Percentiles rank a stretch among this genome's conserved stretches.
phyloP scores from a whole-genome alignment of 768 basidiomycete species.

The Lactarius sanguifluus region DNA sequence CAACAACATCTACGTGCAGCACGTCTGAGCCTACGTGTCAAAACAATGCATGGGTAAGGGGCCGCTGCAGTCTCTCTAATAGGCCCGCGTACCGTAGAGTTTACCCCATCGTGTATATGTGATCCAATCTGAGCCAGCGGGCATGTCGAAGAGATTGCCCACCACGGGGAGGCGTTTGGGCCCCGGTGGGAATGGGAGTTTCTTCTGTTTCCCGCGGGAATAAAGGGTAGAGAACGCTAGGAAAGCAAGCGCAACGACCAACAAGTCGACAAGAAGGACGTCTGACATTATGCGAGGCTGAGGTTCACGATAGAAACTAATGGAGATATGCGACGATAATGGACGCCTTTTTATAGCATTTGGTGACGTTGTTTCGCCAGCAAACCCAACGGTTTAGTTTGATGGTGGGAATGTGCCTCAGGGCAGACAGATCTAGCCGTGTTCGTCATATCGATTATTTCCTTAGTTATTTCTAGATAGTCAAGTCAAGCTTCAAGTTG shows the following conservation, averaged over 20 bases:
- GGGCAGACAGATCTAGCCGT: background rate
- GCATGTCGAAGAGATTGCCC: constrained; percentile 30
- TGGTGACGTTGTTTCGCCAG: background rate
- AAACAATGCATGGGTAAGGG: background rate
- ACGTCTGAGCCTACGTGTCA: constrained; percentile 25
- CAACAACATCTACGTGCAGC: constrained; percentile 29
- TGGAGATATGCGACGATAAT: background rate
- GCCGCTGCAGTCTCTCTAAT: background rate
- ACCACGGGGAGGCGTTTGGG: constrained; percentile 29
- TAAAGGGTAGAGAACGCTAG: background rate
- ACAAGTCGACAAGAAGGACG: constrained; percentile 3
- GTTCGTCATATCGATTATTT: background rate
- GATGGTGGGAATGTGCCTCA: background rate
- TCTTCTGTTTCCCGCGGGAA: constrained; percentile 7
- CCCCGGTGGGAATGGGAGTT: constrained; percentile 19
- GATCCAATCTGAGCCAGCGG: constrained; percentile 25
- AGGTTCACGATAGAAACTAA: background rate
- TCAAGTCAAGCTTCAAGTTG: too few species aligned
- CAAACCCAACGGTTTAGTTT: background rate
- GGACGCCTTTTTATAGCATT: constrained; percentile 3
- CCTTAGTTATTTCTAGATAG: too few species aligned
- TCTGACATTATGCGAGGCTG: background rate
- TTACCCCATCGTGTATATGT: constrained; percentile 28
- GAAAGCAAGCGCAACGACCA: background rate
- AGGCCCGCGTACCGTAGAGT: constrained; percentile 21